Conservation (phyloP, 2,329 filamentous ascomycete genomes). For the Sporothrix brasiliensis region DNA sequence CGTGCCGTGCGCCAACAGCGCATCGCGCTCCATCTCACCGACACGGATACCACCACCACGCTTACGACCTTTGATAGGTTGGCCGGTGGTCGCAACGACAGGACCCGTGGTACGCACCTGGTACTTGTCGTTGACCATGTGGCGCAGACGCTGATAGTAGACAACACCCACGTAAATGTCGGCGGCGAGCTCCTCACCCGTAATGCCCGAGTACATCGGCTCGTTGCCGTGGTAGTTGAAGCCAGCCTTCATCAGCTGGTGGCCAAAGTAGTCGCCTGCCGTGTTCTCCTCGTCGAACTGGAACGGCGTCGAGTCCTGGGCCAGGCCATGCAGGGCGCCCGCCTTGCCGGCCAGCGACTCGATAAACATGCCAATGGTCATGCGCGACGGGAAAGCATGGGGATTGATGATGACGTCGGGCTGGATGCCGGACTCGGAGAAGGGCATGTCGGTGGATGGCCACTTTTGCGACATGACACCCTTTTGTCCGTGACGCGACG, state of each 20-base stretch:
- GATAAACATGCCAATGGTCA: slow-evolving; percentile 99
- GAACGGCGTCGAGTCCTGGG: slow-evolving; percentile 95
- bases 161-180: slow-evolving; percentile 97
- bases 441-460: slow-evolving; percentile 92
- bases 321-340: slow-evolving; percentile 89
- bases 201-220: slow-evolving; percentile 97
- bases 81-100: slow-evolving; percentile 85
- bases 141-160: slow-evolving; percentile 95
- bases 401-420: slow-evolving; percentile 99
- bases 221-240: slow-evolving; percentile 99
- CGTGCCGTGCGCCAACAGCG: slow-evolving; percentile 89
- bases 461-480: slow-evolving; percentile 96
- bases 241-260: slow-evolving; percentile 91
- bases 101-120: slow-evolving; percentile 96
- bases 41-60: slow-evolving; percentile 98
- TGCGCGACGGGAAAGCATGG: slow-evolving; percentile 97
- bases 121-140: slow-evolving; percentile 99
- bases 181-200: slow-evolving; percentile 86
- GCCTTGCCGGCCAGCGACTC: slow-evolving; percentile 96
- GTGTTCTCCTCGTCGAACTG: slow-evolving; percentile 91
- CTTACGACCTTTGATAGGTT: slow-evolving; percentile 95
- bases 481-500: slow-evolving; percentile 96
- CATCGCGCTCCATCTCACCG: slow-evolving; percentile 98
- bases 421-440: slow-evolving; percentile 93
- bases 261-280: slow-evolving; percentile 90